phyloP scores from a whole-genome alignment of 2,329 filamentous ascomycete genomes.

The Trichophyton simii region DNA sequence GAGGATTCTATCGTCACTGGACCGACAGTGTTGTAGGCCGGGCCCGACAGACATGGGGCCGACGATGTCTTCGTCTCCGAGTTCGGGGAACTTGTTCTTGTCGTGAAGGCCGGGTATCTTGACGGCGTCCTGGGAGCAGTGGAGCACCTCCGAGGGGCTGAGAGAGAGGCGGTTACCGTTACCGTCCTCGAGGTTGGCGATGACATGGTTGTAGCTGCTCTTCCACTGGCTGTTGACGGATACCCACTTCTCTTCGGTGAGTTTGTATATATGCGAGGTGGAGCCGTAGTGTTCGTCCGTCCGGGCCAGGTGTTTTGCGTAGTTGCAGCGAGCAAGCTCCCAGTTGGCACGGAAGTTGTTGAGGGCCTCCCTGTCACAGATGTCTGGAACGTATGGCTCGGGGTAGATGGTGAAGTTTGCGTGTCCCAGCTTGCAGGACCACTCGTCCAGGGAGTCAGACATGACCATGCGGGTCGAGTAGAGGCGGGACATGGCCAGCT shows the following conservation, averaged over 20 bases:
- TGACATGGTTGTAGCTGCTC: constrained; percentile 52
- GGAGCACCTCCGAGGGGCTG: constrained; percentile 26
- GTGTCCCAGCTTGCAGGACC: constrained; percentile 76
- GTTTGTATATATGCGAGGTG: constrained; percentile 74
- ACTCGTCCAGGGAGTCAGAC: constrained; percentile 59
- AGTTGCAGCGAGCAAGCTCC: constrained; percentile 72
- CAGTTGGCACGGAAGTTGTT: constrained; percentile 63
- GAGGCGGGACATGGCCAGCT: constrained; percentile 35
- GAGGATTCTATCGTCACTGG: constrained; percentile 24
- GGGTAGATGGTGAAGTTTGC: constrained; percentile 86
- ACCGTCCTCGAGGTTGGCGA: constrained; percentile 35
- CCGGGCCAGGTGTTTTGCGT: constrained; percentile 75
- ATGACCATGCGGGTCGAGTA: constrained; percentile 46
- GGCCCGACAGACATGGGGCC: constrained; percentile 63
- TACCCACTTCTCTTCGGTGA: constrained; percentile 83
- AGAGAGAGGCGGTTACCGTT: constrained; percentile 27
- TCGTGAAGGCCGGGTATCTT: constrained; percentile 33
- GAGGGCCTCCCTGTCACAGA: constrained; percentile 47
- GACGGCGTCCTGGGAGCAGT: constrained; percentile 37
- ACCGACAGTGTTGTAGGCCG: constrained; percentile 27
- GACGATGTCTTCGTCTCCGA: constrained; percentile 85
- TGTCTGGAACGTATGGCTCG: constrained; percentile 60
- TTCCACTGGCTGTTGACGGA: constrained; percentile 67
- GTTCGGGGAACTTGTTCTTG: constrained; percentile 71
- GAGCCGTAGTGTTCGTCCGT: constrained; percentile 82